phyloP scores from a whole-genome alignment of 306 rosid genomes.

The Malus asiatica region DNA sequence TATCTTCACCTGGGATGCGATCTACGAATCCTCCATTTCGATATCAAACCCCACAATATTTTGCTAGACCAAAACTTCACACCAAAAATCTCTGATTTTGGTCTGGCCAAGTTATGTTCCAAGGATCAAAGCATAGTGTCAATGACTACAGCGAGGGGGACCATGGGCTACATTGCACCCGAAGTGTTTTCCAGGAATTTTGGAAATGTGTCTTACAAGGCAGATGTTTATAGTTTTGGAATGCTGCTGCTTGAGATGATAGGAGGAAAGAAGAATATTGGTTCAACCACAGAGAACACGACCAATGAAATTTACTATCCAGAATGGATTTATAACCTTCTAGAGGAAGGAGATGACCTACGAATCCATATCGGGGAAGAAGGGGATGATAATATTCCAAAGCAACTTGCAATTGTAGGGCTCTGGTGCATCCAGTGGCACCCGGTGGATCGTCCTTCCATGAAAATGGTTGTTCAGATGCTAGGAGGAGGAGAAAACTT shows the following conservation, averaged over 20 bases:
- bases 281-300: neutral
- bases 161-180: slow-evolving; percentile 26
- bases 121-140: neutral
- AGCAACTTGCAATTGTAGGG: neutral
- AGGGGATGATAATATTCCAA: neutral
- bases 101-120: slow-evolving; percentile 19
- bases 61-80: slow-evolving; percentile 18
- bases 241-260: slow-evolving; percentile 28
- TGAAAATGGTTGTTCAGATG: neutral
- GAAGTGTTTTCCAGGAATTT: slow-evolving; percentile 32
- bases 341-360: neutral
- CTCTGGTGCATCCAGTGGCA: slow-evolving; percentile 1
- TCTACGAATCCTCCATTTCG: slow-evolving; percentile 31
- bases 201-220: slow-evolving; percentile 19
- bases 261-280: slow-evolving; percentile 19
- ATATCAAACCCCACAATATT: slow-evolving; percentile 32
- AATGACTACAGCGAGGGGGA: neutral
- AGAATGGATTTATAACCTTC: neutral
- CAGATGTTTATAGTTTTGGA: slow-evolving; percentile 28
- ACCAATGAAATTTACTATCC: slow-evolving; percentile 1
- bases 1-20: slow-evolving; percentile 31
- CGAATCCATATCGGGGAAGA: neutral
- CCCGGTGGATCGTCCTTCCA: neutral
- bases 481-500: neutral
- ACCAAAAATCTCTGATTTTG: slow-evolving; percentile 33